Evolutionary conservation across 2,329 filamentous ascomycete genomes (phyloP), one percentile per base, ranked within the genome.

Genomic region (Emergomyces orientalis): DNA sequence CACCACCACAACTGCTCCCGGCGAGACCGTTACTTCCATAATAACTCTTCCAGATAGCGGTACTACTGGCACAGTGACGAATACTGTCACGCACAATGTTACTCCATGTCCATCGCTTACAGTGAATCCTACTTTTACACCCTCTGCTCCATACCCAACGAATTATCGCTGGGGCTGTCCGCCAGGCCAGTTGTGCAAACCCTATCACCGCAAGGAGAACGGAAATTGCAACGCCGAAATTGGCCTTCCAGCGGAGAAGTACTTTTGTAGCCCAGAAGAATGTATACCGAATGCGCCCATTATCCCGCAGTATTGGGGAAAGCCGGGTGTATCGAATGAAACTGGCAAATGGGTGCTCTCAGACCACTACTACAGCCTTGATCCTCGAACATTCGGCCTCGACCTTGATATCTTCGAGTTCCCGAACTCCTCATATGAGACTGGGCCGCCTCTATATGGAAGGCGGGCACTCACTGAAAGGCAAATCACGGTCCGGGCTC

Each of bases 361-460:
- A 0, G 70, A 78, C 0, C 83, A 81, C 3, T 89, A 88, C 70
- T 89, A 86, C 74, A 81, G 88, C 63, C 78, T 89, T n/a, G 78
- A 86, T 62, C 84, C 87, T 0, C 71, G 77, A 1, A 79, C 79
- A 0, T 90, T 89, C 63, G 86, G 86, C 4, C 75, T 89, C 19
- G 82, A 79, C 59, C 86, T 84, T 63, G 82, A 81, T 51, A 85
- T 89, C 22, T 89, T 88, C 64, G 77, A 79, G 25, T 73, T 79
- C 30, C 67, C 68, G 2, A 64, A 64, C 22, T 62, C 63, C 13
- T 65, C 65, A 0, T 22, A n/a, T 13, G 22, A 27, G 13, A 14
- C 34, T 8, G 5, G 11, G 5, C 34, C 34, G 8, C 34, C 34
- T 7, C 34, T 8, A 37, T 37, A 37, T 37, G 34, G 34, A 8